These are phyloP conservation scores for Jatropha curcas DNA, from an alignment of 345 rosid genomes.

Conservation along the genomic window DNA sequence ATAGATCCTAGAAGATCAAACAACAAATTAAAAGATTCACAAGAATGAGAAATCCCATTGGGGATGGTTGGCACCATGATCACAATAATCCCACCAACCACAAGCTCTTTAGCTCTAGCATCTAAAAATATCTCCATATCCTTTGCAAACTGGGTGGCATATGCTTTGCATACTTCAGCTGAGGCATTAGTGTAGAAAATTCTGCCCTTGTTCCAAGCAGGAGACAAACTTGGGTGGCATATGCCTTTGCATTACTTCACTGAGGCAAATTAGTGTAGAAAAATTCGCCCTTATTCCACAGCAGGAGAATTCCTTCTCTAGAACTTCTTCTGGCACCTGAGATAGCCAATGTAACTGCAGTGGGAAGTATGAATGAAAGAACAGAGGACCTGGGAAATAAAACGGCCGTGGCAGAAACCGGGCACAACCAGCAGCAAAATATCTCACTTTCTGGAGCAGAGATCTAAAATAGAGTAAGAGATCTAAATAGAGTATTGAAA, in stretches of 20 bases:
- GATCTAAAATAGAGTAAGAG: too few species aligned
- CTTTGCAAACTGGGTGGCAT: not conserved
- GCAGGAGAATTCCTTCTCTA: not conserved
- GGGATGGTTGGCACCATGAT: constrained; percentile 36
- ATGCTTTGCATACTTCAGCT: not conserved
- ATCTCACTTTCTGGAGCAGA: too few species aligned
- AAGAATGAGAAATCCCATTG: constrained; percentile 24
- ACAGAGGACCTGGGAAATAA: constrained; percentile 5
- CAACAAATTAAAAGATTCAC: constrained; percentile 9
- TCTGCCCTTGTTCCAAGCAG: constrained; percentile 1
- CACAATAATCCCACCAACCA: constrained; percentile 32
- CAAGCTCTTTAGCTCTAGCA: constrained; percentile 11
- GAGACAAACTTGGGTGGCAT: too few species aligned
- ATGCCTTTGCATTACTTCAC: too few species aligned
- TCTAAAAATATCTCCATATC: not conserved
- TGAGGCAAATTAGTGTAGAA: too few species aligned
- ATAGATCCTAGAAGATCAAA: constrained; percentile 32
- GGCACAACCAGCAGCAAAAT: too few species aligned
- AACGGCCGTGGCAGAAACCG: too few species aligned
- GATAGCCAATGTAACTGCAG: constrained; percentile 9
- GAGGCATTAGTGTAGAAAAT: constrained; percentile 11
- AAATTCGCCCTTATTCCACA: too few species aligned
- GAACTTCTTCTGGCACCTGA: not conserved
- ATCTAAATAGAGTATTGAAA: not conserved
- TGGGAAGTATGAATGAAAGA: not conserved